Conservation (phyloP, 768 basidiomycete genomes). For the Thelephora aurantiotincta region DNA sequence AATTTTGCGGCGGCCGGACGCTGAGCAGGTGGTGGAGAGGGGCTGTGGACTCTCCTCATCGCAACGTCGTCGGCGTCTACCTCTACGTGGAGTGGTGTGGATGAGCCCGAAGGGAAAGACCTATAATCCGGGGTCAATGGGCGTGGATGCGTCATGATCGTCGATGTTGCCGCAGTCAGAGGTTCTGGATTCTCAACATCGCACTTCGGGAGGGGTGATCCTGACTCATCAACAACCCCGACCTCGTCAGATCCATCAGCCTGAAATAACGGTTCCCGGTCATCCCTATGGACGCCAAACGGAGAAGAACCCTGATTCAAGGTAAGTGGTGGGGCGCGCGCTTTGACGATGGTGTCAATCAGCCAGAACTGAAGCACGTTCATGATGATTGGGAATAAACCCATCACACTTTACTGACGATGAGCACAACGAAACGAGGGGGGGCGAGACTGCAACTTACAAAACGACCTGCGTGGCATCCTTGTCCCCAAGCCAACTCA, state of each 20-base stretch:
- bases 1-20: neutral
- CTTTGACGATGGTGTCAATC: constrained; percentile 85
- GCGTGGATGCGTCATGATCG: neutral
- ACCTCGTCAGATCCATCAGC: neutral
- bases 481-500: constrained; percentile 61
- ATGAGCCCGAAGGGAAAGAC: neutral
- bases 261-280: neutral
- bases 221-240: neutral
- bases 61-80: neutral
- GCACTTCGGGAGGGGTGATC: neutral
- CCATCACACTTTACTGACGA: constrained; percentile 53
- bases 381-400: constrained; percentile 80
- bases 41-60: neutral
- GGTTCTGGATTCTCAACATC: neutral
- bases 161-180: neutral
- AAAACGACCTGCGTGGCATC: constrained; percentile 67
- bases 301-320: constrained; percentile 25
- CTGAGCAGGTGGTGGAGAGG: neutral
- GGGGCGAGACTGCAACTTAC: constrained; percentile 28
- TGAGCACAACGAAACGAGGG: neutral
- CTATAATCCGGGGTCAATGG: neutral
- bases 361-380: constrained; percentile 90
- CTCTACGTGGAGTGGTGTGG: neutral
- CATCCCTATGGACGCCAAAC: neutral
- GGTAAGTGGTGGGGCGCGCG: constrained; percentile 18